Percentiles rank a stretch among this genome's conserved stretches.
Evolutionary conservation across 108 stramenopile genomes (phyloP).

Genomic region (Fragilaria radians): DNA sequence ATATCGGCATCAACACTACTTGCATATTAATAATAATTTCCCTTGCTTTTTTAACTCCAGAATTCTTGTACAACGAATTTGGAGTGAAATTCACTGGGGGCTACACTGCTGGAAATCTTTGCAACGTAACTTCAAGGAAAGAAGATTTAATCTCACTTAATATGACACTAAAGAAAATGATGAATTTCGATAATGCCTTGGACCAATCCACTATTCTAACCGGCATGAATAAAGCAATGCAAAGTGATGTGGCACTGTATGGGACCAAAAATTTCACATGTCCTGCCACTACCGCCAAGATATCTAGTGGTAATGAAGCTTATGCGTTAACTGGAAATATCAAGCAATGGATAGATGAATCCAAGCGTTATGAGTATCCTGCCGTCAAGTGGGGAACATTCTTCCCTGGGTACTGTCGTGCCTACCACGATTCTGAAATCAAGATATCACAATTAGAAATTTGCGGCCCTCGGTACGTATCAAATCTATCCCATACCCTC

Average conservation of each 20-base stretch:
- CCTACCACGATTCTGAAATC: background rate
- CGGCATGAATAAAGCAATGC: background rate
- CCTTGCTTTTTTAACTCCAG: background rate
- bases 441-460: background rate
- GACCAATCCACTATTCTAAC: background rate
- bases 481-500: too few species aligned
- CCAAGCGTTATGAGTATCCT: background rate
- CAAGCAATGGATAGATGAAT: background rate
- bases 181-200: background rate
- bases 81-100: background rate
- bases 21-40: background rate
- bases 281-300: too few species aligned
- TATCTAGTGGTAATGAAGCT: background rate
- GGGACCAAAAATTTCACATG: background rate
- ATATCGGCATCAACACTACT: background rate
- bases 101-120: background rate
- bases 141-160: background rate
- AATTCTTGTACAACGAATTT: background rate
- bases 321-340: background rate
- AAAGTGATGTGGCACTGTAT: background rate
- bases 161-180: background rate
- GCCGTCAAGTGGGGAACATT: conserved; percentile 1
- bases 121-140: too few species aligned
- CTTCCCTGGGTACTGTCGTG: background rate
- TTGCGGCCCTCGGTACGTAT: too few species aligned